phyloP scores from a whole-genome alignment of 108 stramenopile genomes.

The Pseudonitzschia multiseries region DNA sequence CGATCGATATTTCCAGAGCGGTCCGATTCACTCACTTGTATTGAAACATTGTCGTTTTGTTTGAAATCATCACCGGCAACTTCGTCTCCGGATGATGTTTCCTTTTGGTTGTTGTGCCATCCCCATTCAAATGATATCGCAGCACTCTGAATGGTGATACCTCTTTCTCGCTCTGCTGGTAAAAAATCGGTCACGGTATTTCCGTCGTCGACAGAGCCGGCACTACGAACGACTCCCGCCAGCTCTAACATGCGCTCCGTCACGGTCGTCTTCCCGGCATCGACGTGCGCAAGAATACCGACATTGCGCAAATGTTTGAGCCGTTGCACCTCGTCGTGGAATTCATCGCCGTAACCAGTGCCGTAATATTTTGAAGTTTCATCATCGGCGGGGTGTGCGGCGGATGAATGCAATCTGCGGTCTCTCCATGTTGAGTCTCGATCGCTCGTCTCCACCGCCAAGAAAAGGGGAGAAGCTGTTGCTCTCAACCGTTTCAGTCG shows the following conservation, averaged over 20 bases:
- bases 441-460: background rate
- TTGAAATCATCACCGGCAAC: slow-evolving; percentile 39
- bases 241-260: slow-evolving; percentile 97
- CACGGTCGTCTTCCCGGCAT: slow-evolving; percentile 99
- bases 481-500: background rate
- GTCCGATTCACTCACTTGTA: slow-evolving; percentile 16
- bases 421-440: background rate
- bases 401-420: slow-evolving; percentile 5
- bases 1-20: background rate
- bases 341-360: background rate
- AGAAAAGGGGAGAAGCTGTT: background rate
- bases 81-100: background rate
- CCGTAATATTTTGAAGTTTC: background rate
- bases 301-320: slow-evolving; percentile 79
- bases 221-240: slow-evolving; percentile 73
- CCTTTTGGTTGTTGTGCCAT: slow-evolving; percentile 54
- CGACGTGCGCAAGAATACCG: slow-evolving; percentile 98
- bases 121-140: slow-evolving; percentile 94
- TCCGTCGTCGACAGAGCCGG: slow-evolving; percentile 93
- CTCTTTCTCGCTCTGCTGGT: slow-evolving; percentile 95
- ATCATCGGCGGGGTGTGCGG: background rate
- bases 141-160: slow-evolving; percentile 98
- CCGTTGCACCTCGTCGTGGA: background rate
- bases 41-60: slow-evolving; percentile 45
- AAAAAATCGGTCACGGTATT: slow-evolving; percentile 98